Base-by-base conservation (phyloP, 306 rosid species). In the Begonia peltatifolia region DNA sequence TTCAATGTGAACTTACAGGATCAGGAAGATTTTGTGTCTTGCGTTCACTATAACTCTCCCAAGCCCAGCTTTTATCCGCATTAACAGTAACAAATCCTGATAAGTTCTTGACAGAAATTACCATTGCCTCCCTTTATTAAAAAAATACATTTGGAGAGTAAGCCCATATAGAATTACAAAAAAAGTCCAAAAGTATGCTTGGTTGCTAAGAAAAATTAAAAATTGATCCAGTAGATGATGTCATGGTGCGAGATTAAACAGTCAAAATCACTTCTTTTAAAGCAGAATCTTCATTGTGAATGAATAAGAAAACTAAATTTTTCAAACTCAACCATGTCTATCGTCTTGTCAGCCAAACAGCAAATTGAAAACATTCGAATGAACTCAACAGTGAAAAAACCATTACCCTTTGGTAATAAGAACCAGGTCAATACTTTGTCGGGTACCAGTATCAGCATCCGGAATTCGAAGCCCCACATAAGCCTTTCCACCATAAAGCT, bases 401-500 rank as follows among this genome's bases (percentile, higher is more conserved):
- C 9, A 38, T 55, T 75, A 88, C 95, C 68, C 71, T 78, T 76
- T 60, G 57, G 79, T 76, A 66, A 68, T 60, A n/a, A 69, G 81
- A 68, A 90, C 88, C 14, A 80, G 50, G 63, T 90, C 88, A 72
- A 90, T 80, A 57, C 62, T 73, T 80, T 80, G 92, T 16, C 70
- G 67, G 9, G 95, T 64, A 55, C 79, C 71, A 41, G 86, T 65
- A 56, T 85, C 95, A n/a, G 94, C 84, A 63, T 90, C 97, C 1
- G 99, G 99, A 66, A 90, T 81, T 14, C 95, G 84, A 65, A 90
- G 94, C 60, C 94, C 99, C 2, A 73, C 78, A 54, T 63, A 76
- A 10, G 74, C 86, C 54, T 75, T 83, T 30, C 80, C 95, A 42
- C 87, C 87, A 14, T 74, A 79, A 66, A 83, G 70, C 78, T 86